Evolutionary conservation across 2,329 filamentous ascomycete species (phyloP), one percentile per base, ranked within the genome.

Genomic region (Elsinoe batatas): DNA sequence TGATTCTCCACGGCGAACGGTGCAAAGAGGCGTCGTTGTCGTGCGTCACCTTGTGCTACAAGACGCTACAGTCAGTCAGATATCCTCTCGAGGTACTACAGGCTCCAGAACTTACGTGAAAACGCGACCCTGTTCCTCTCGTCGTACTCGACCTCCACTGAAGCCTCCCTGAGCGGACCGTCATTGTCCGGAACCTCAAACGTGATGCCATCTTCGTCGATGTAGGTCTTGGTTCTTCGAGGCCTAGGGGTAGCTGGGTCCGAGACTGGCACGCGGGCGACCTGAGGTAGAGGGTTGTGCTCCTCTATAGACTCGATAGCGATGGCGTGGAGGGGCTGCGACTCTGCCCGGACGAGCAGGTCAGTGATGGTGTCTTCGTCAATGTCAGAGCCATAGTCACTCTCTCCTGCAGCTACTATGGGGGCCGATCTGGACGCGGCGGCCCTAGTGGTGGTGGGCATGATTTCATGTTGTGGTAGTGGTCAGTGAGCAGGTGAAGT

Each of bases 321-420:
- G 60, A 58, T 62, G 57, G 59, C 64, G 59, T 56, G 66, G 54
- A 58, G 62, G 57, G 57, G 62, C 43, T 70, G 68, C 20, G 68
- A 61, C 40, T 68, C 68, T 54, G 74, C 68, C 61, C 75, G 69
- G 49, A 72, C 70, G 53, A 83, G 68, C 30, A 84, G 65, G 37
- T 74, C 69, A 62, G 74, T 72, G 55, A 83, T 63, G 33, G 79
- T 68, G 46, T 74, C 73, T 59, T 80, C 76, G 69, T 83, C 79
- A 60, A 80, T 77, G 58, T 85, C 82, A 4, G 79, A 82, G 58
- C 80, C 82, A 75, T 84, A 85, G 61, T 84, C 80, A 67, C 78
- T 82, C 46, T 71, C 63, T 15, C 60, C 58, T 22, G 56, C 59
- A 32, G 57, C 54, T 46, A 58, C 57, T 54, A 40, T 37, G 33